phyloP scores from a whole-genome alignment of 2,329 filamentous ascomycete genomes.

The Fusarium sambucinum region DNA sequence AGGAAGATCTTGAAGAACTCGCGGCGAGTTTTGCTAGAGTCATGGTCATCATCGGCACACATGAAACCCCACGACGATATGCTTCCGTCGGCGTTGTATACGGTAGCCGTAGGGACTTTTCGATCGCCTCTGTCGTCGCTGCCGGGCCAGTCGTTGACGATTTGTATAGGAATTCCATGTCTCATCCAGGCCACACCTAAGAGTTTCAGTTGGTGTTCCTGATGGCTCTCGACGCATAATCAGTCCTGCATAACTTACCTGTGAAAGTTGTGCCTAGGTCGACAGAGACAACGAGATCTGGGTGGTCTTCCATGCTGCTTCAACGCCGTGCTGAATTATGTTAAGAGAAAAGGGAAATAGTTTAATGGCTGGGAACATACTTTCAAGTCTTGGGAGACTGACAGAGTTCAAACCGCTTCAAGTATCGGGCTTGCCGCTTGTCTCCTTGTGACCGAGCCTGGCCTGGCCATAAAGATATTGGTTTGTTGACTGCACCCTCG shows the following conservation, averaged over 20 bases:
- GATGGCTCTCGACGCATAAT: too few relatives aligned
- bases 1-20: constrained; percentile 70
- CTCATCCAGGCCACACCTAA: constrained; percentile 56
- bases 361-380: background rate
- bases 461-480: background rate
- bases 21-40: constrained; percentile 51
- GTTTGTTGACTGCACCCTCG: background rate
- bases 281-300: constrained; percentile 58
- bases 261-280: constrained; percentile 62
- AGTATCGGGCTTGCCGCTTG: background rate
- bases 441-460: background rate
- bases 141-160: constrained; percentile 67
- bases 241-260: constrained; percentile 44
- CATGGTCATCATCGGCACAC: constrained; percentile 59
- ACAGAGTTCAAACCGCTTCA: background rate
- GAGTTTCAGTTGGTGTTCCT: background rate
- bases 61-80: constrained; percentile 67
- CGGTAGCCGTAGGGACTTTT: constrained; percentile 65
- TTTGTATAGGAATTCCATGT: constrained; percentile 57
- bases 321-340: background rate
- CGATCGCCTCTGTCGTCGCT: constrained; percentile 65
- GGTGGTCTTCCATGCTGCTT: constrained; percentile 40
- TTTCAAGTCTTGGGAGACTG: background rate
- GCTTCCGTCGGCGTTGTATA: constrained; percentile 58
- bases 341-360: background rate